Base-by-base conservation (phyloP, 805 yeast species). In the Lipomyces chichibuensis region DNA sequence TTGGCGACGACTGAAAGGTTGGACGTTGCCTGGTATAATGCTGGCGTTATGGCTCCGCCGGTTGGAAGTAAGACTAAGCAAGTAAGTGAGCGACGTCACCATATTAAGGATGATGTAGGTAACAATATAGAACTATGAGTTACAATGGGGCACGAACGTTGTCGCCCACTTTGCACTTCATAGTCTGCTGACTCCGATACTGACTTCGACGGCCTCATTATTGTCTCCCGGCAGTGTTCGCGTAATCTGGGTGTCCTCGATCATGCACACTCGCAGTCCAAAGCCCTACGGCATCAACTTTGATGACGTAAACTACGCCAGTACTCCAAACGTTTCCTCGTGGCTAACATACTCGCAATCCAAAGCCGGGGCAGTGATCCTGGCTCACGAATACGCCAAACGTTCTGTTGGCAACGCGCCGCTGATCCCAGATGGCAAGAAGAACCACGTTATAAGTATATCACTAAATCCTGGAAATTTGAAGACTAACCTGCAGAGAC, bases 101-200 rank as follows among this genome's bases (percentile, higher is more conserved):
- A n/a, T 25, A 25, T 25, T 25, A 25, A 25, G 27, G 27, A 25
- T 25, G 27, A 25, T 25, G 27, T 25, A 25, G 27, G 27, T 25
- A 25, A 25, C 27, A 25, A 35, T 35, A 8, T 35, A 35, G 74
- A 85, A 84, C 2, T 77, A 75, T 62, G 87, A 84, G 60, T 65
- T 76, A 39, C 83, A 81, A 63, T 73, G 82, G 52, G 87, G 84
- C 17, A 79, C 81, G 11, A 84, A 84, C 72, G 78, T 72, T n/a
- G 67, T 84, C n/a, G 87, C 82, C 2, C 82, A 83, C 27, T 82
- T 79, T 60, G 72, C 82, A n/a, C 73, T 84, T 23, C 80, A 82
- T 65, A 78, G 77, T 64, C 72, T 77, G 27, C 72, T 83, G 55
- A 76, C 76, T 43, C 83, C 83, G 9, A 66, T 82, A 2, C 69